Base-by-base conservation (phyloP, 1,139 yeast species). In the Yamadazyma siamensis region DNA sequence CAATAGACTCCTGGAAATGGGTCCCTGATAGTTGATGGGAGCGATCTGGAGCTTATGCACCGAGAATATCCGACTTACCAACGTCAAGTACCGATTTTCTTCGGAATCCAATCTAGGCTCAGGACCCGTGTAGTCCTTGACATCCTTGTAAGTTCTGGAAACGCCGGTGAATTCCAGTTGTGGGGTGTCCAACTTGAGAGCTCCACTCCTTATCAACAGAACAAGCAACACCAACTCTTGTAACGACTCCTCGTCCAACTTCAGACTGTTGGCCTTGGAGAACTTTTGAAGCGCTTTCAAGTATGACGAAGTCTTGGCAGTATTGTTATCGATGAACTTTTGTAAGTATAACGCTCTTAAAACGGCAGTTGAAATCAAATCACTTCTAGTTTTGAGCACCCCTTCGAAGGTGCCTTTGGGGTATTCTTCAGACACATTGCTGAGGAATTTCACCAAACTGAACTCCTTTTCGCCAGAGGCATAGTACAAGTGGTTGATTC, bases 11-110 rank as follows among this genome's bases (percentile, higher is more conserved):
- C 82, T 69, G 15, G 85, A 81, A 25, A 83, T 62, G 4, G 91
- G 89, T 0, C 91, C 91, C 35, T 75, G 75, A 49, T 80, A 68
- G 39, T 77, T 77, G 21, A 74, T 69, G 4, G 83, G 80, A 15
- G 78, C 76, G 13, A 71, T 65, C 25, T 64, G 54, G 25, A 79
- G 60, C 39, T 66, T 68, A 36, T 75, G 69, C 26, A 80, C 61
- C 2, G 81, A 65, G 23, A 82, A 74, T 3, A 81, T 58, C 39
- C 88, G 65, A 3, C 86, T 67, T 17, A 83, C 54, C 29, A 81
- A 52, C 9, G 72, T 52, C 6, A 78, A 63, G 25, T 64, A 61
- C 30, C 56, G 52, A 13, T 54, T 45, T 17, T 61, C 60, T 14
- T 53, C 52, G 7, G 31, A 39, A 7, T 65, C 47, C 12, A 73